Evolutionary conservation across 306 rosid genomes (phyloP).

Genomic region (Vachellia collinsii): DNA sequence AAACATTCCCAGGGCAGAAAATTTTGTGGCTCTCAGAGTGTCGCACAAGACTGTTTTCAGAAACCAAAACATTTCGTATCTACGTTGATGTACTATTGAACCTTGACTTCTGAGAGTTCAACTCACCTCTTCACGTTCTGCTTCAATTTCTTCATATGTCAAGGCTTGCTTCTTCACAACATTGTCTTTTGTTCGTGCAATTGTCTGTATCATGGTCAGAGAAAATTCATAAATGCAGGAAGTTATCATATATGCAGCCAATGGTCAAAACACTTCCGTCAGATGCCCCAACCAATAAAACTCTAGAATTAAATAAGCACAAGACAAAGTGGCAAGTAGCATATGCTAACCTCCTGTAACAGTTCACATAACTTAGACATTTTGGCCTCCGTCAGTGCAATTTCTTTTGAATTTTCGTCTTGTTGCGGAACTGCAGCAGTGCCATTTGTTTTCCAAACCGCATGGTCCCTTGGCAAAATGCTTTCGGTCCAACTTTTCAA

Average conservation of each 20-base stretch:
- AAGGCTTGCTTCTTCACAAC: conserved; percentile 92
- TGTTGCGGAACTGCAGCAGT: conserved; percentile 52
- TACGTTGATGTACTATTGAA: conserved; percentile 11
- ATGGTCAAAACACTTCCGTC: not conserved
- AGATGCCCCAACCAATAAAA: conserved; percentile 23
- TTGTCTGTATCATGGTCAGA: conserved; percentile 59
- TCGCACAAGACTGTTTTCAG: not conserved
- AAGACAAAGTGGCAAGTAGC: conserved; percentile 19
- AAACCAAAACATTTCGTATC: not conserved
- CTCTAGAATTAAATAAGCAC: conserved; percentile 22
- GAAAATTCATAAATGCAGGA: conserved; percentile 29
- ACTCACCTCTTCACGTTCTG: conserved; percentile 95
- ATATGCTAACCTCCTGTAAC: conserved; percentile 70
- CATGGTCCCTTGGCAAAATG: conserved; percentile 80
- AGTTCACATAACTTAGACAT: conserved; percentile 67
- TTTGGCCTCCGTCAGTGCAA: conserved; percentile 76
- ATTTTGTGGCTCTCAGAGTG: not conserved
- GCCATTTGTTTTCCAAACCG: conserved; percentile 57
- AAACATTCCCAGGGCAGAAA: not conserved
- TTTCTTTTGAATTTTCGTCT: conserved; percentile 67
- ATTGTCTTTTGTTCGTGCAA: conserved; percentile 85
- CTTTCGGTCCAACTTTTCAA: conserved; percentile 84
- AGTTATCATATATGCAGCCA: not conserved
- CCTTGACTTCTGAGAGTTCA: conserved; percentile 13
- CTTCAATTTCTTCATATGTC: conserved; percentile 95